Percentiles rank a stretch among this genome's conserved stretches.
Evolutionary conservation across 129 eudicot species (phyloP).

Genomic region (Chrysanthemum lavandulifolium): DNA sequence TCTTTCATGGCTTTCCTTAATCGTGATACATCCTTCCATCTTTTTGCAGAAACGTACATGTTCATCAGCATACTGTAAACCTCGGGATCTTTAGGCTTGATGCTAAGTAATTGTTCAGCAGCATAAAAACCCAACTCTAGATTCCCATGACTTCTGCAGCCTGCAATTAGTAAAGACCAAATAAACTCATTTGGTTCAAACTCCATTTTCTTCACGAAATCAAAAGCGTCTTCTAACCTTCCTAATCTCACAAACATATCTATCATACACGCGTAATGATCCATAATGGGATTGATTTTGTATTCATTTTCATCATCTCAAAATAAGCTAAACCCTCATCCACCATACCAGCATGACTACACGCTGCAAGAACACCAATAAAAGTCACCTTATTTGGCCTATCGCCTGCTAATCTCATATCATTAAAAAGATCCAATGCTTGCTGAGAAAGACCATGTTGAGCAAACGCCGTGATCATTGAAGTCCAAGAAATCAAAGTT

Average conservation of each 20-base stretch:
- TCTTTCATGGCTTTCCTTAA: no score
- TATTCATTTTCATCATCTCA: conserved; percentile 75
- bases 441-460: conserved; percentile 63
- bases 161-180: no score
- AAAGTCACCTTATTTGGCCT: conserved; percentile 81
- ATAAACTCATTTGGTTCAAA: conserved; percentile 53
- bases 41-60: no score
- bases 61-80: no score
- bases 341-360: conserved; percentile 86
- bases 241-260: conserved; percentile 90
- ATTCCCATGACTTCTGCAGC: no score
- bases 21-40: no score
- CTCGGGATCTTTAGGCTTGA: no score
- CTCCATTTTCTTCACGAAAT: conserved; percentile 62
- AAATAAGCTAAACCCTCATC: conserved; percentile 64
- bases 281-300: conserved; percentile 71
- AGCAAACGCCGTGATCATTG: conserved; percentile 81
- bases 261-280: conserved; percentile 72
- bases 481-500: conserved; percentile 88
- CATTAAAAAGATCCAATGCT: conserved; percentile 77
- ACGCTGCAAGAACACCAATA: conserved; percentile 77
- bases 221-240: conserved; percentile 77
- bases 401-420: conserved; percentile 76
- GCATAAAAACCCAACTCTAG: no score
- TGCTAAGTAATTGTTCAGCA: no score